Evolutionary conservation across 179 eudicot genomes (phyloP).

Genomic region (Kewa caespitosa): DNA sequence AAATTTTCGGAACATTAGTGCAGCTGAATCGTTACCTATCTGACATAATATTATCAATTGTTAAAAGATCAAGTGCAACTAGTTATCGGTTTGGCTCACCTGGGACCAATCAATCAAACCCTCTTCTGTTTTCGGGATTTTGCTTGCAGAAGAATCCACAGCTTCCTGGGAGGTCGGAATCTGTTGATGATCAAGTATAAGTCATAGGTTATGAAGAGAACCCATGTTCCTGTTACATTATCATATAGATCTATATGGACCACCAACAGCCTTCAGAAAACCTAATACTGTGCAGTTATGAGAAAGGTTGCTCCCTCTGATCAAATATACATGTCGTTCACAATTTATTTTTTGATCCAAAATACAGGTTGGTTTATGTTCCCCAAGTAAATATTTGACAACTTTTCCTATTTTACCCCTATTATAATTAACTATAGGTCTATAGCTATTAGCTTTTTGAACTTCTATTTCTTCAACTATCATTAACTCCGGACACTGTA

Average conservation of each 20-base stretch:
- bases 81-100: slow-evolving; percentile 36
- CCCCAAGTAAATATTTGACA: no score
- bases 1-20: not conserved
- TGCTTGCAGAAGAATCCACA: slow-evolving; percentile 49
- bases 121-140: slow-evolving; percentile 64
- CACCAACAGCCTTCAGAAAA: not conserved
- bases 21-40: not conserved
- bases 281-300: not conserved
- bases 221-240: not conserved
- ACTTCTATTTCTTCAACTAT: no score
- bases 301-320: no score
- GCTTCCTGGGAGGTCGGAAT: slow-evolving; percentile 74
- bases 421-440: no score
- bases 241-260: not conserved
- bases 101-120: slow-evolving; percentile 95
- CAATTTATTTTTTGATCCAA: no score
- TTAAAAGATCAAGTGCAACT: slow-evolving; percentile 4
- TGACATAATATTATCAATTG: not conserved
- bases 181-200: slow-evolving; percentile 39
- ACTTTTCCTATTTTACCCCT: no score
- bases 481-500: no score
- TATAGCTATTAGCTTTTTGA: no score
- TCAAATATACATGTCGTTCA: no score
- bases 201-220: not conserved
- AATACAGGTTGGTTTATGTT: no score